These are phyloP conservation scores for Cyberlindnera suaveolens DNA, from an alignment of 805 yeast genomes.

Conservation along the genomic window DNA sequence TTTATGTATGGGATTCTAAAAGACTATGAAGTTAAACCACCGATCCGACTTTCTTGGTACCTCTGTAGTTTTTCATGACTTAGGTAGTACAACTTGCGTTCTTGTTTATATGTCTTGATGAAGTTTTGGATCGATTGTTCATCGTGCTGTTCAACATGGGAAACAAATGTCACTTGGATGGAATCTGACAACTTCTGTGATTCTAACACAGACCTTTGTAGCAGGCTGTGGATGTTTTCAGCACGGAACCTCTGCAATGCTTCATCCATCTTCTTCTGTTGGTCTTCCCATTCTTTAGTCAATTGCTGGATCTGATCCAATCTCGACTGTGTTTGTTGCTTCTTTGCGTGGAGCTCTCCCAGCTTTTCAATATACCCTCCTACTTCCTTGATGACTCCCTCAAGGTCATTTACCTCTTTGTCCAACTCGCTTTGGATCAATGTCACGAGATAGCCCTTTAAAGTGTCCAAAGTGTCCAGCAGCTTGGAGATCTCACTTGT, in stretches of 20 bases:
- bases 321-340: conserved; percentile 14
- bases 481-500: conserved; percentile 20
- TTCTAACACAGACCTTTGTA: conserved; percentile 27
- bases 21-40: conserved; percentile 25
- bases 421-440: conserved; percentile 19
- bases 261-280: conserved; percentile 29
- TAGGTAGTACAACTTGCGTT: conserved; percentile 38
- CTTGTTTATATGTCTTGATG: conserved; percentile 34
- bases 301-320: conserved; percentile 4
- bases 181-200: conserved; percentile 29
- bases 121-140: conserved; percentile 31
- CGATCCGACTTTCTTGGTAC: conserved; percentile 29
- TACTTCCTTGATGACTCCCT: conserved; percentile 21
- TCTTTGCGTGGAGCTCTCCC: conserved; percentile 24
- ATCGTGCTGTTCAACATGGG: conserved; percentile 19
- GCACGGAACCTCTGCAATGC: conserved; percentile 31
- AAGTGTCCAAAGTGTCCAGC: conserved; percentile 11
- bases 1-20: conserved; percentile 79
- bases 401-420: conserved; percentile 20
- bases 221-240: conserved; percentile 26
- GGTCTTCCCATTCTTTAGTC: conserved; percentile 29
- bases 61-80: conserved; percentile 42
- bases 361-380: conserved; percentile 23
- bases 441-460: conserved; percentile 25
- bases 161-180: conserved; percentile 27